Conservation (phyloP, 306 rosid species). For the Corylus avellana region DNA sequence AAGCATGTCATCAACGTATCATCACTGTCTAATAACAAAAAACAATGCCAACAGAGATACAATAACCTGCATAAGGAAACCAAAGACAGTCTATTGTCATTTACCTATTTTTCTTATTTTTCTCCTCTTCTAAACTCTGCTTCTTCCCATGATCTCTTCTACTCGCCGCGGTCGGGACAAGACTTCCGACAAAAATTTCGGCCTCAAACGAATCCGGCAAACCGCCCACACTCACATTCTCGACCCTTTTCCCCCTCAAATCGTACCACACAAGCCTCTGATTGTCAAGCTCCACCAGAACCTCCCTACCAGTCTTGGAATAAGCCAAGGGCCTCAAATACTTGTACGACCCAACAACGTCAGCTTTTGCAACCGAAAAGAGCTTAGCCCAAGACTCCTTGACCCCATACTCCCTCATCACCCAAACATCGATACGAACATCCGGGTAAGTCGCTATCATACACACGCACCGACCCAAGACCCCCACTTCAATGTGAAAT, state of each 20-base stretch:
- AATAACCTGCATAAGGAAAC: background rate
- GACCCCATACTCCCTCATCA: conserved; percentile 54
- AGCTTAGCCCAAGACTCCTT: conserved; percentile 59
- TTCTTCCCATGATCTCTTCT: conserved; percentile 15
- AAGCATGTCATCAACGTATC: background rate
- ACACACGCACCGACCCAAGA: conserved; percentile 46
- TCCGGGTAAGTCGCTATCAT: conserved; percentile 39
- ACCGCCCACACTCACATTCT: conserved; percentile 31
- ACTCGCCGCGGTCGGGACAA: conserved; percentile 46
- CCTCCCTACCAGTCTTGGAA: conserved; percentile 36
- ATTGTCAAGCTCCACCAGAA: conserved; percentile 48
- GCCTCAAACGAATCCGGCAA: conserved; percentile 48
- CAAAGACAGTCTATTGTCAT: no score
- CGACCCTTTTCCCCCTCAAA: conserved; percentile 21
- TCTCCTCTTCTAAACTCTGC: conserved; percentile 18
- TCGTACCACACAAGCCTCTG: conserved; percentile 58
- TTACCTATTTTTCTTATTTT: conserved; percentile 46
- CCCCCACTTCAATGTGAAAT: conserved; percentile 49
- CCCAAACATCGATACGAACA: conserved; percentile 54
- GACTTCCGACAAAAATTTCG: conserved; percentile 47
- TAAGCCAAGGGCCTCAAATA: conserved; percentile 57
- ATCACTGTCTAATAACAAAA: background rate
- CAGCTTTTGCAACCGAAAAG: conserved; percentile 30
- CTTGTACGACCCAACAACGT: conserved; percentile 17
- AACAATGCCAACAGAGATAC: background rate